Evolutionary conservation across 805 yeast species (phyloP).

Genomic region (Zygosaccharomyces siamensis): DNA sequence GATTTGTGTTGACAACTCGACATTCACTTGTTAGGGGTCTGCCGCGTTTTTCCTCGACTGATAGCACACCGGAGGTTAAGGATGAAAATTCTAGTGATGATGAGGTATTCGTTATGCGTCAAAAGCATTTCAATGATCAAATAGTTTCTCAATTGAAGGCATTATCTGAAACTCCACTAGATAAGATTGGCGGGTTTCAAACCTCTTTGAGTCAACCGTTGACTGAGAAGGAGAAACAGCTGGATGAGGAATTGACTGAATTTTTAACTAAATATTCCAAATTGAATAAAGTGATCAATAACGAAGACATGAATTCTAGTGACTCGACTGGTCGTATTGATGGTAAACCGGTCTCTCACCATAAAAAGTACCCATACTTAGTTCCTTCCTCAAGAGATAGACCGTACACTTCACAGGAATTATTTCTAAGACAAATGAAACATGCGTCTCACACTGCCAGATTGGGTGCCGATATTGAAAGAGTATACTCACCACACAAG

Average conservation of each 20-base stretch:
- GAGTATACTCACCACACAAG: constrained; percentile 65
- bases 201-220: constrained; percentile 15
- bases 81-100: constrained; percentile 13
- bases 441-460: constrained; percentile 50
- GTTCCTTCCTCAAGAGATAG: constrained; percentile 54
- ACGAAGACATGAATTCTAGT: constrained; percentile 10
- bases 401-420: constrained; percentile 73
- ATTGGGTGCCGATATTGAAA: constrained; percentile 58
- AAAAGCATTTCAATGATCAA: constrained; percentile 27
- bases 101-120: constrained; percentile 24
- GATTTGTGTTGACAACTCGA: background rate
- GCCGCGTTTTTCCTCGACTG: background rate
- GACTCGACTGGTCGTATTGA: constrained; percentile 2
- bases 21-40: background rate
- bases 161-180: constrained; percentile 17
- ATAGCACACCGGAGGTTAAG: background rate
- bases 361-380: constrained; percentile 46
- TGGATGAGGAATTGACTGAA: constrained; percentile 30
- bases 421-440: constrained; percentile 65
- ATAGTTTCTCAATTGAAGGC: constrained; percentile 18
- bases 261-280: constrained; percentile 29
- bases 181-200: constrained; percentile 16
- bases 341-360: constrained; percentile 6
- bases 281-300: constrained; percentile 18
- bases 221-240: constrained; percentile 27